phyloP scores from a whole-genome alignment of 169 alveolate genomes.

The Theileria equi region DNA sequence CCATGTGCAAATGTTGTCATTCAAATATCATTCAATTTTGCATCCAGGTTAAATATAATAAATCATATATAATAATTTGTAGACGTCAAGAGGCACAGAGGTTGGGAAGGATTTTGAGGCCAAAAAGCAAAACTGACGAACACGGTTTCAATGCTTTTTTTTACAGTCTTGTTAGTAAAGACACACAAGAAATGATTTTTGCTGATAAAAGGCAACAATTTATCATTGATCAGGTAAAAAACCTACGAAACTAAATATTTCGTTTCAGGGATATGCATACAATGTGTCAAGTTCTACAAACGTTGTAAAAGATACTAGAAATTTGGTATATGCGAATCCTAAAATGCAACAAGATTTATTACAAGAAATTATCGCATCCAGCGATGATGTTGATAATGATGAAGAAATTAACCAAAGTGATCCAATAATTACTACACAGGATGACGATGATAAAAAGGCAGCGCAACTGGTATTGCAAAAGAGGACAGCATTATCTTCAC shows the following conservation, averaged over 20 bases:
- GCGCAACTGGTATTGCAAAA: slow-evolving; percentile 23
- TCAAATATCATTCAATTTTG: slow-evolving; percentile 96
- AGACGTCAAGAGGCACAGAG: slow-evolving; percentile 99
- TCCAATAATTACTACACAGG: slow-evolving; percentile 13
- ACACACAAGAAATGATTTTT: slow-evolving; percentile 94
- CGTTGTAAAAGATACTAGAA: slow-evolving; percentile 66
- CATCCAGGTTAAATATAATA: slow-evolving; percentile 72
- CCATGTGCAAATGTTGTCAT: slow-evolving; percentile 99
- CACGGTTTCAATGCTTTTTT: slow-evolving; percentile 91
- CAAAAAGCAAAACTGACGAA: slow-evolving; percentile 88
- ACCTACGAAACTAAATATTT: slow-evolving; percentile 2
- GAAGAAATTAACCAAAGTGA: slow-evolving; percentile 64
- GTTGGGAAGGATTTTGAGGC: slow-evolving; percentile 98
- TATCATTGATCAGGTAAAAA: slow-evolving; percentile 92
- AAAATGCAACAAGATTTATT: slow-evolving; percentile 71
- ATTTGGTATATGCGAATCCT: slow-evolving; percentile 62
- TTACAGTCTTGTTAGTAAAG: slow-evolving; percentile 95
- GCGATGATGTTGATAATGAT: slow-evolving; percentile 70
- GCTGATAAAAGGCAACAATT: slow-evolving; percentile 96
- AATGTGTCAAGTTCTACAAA: slow-evolving; percentile 73
- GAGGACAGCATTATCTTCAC: slow-evolving; percentile 25
- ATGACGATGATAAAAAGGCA: slow-evolving; percentile 23
- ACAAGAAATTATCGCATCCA: slow-evolving; percentile 63
- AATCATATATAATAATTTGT: neutral
- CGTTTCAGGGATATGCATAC: slow-evolving; percentile 72